Base-by-base conservation (phyloP, 352 stramenopile genomes). In the Pythium coloratum region DNA sequence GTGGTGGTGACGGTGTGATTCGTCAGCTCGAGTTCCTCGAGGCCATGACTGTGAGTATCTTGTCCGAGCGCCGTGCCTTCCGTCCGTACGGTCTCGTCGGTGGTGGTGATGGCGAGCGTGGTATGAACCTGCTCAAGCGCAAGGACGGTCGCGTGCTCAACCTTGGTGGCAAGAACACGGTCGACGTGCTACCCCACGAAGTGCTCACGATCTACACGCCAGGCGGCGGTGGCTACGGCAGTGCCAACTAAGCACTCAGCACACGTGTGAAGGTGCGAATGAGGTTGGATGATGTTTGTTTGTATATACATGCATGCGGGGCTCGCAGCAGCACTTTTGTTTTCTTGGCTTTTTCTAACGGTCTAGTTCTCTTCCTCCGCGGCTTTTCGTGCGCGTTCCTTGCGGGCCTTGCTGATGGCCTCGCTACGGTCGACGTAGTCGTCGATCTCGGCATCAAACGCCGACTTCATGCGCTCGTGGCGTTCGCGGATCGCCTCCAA, bases 21-120 rank as follows among this genome's bases (percentile, higher is more conserved):
- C 91, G 97, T 40, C 88, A 98, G 65, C 84, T 99, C 53, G 96
- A 99, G 76, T 98, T 99, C 56, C 75, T 98, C 46, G 71, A 95
- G 50, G 80, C 84, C 20, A 94, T 99, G 73, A 96, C 92, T 4
- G 97, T 99, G 53, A 99, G 94, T 69, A 99, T 99, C 30, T 72
- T 99, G 0, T 99, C 95, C 32, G 97, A 99, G 78, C 89, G 98
- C 24, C 89, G 98, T 51, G 89, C 93, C 6, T 94, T 99, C 70
- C 82, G 88, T 63, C 98, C 98, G 18, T 99, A 98, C 69, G 97
- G 98, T 26, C 66, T 99, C 20, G 77, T 81, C 38, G 98, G 97
- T 36, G 98, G 98, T 10, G 89, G 84, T 16, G 79, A 89, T 32
- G 97, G 90, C 20, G 82, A 82, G 61, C 88, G 83, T 24, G 97